Percentiles rank a stretch among this genome's conserved stretches.
phyloP scores from a whole-genome alignment of 352 stramenopile genomes.

The Pythium rhizo-oryzae region DNA sequence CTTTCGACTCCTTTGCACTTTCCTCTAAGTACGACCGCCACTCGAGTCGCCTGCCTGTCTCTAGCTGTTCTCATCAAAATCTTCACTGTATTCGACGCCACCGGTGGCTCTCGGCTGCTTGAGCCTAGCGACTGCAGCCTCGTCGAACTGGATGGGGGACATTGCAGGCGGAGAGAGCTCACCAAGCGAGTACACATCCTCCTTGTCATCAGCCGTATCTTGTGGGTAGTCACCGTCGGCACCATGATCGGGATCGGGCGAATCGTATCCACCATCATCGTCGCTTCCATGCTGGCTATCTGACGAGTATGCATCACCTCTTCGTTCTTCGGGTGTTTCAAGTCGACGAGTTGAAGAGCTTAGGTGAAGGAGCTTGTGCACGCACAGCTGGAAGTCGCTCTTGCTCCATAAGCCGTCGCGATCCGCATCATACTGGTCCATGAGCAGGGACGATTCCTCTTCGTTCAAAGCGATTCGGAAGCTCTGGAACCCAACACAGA shows the following conservation, averaged over 20 bases:
- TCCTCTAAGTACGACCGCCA: constrained; percentile 8
- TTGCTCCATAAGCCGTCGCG: constrained; percentile 55
- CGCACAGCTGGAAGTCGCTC: constrained; percentile 51
- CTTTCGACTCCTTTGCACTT: constrained; percentile 1
- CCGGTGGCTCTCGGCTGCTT: constrained; percentile 20
- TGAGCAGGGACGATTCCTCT: constrained; percentile 44
- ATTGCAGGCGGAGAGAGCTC: constrained; percentile 24
- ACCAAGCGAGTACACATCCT: constrained; percentile 17
- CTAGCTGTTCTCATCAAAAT: constrained; percentile 47
- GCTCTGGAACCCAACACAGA: constrained; percentile 46
- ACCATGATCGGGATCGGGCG: neutral
- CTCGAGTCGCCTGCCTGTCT: neutral
- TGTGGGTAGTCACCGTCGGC: neutral
- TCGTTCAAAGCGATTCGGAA: constrained; percentile 45
- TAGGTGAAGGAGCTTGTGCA: constrained; percentile 41
- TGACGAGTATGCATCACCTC: neutral
- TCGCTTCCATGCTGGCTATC: constrained; percentile 1
- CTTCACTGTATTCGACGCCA: constrained; percentile 53
- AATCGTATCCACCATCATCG: constrained; percentile 11
- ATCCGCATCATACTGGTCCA: constrained; percentile 62
- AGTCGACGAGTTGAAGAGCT: neutral
- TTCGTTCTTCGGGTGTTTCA: neutral
- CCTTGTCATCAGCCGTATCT: constrained; percentile 1
- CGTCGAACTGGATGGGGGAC: constrained; percentile 22
- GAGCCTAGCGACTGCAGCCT: neutral